Conservation (phyloP, 2,329 filamentous ascomycete genomes). For the Elsinoe australis region DNA sequence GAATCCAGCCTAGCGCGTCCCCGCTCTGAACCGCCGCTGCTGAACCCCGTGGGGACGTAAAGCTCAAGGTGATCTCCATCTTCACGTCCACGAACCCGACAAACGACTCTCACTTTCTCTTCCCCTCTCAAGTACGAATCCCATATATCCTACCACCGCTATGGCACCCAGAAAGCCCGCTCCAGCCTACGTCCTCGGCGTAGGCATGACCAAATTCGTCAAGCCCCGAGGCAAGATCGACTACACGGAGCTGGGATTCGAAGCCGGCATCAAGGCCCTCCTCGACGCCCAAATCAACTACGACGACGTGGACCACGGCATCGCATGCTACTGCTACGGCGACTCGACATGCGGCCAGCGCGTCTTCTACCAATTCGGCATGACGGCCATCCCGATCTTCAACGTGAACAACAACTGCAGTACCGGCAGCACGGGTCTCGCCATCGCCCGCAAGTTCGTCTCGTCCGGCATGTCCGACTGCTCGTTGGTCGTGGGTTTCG, state of each 20-base stretch:
- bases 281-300: conserved; percentile 82
- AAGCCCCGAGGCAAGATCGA: conserved; percentile 90
- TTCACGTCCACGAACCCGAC: background rate
- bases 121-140: background rate
- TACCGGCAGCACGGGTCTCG: conserved; percentile 84
- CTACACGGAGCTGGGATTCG: conserved; percentile 89
- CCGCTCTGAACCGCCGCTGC: conserved; percentile 14
- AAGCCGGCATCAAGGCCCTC: conserved; percentile 83
- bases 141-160: too few species aligned
- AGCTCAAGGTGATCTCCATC: too few species aligned
- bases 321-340: conserved; percentile 98
- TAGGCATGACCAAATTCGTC: conserved; percentile 99
- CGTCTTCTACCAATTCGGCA: conserved; percentile 97
- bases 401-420: conserved; percentile 99
- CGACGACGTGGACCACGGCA: conserved; percentile 88
- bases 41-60: conserved; percentile 1
- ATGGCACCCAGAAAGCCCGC: conserved; percentile 37
- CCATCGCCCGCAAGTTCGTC: conserved; percentile 74
- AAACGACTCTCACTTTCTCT: background rate
- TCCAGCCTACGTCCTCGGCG: conserved; percentile 81
- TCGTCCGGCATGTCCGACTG: conserved; percentile 75
- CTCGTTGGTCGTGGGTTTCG: conserved; percentile 86
- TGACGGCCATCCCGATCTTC: conserved; percentile 92
- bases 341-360: conserved; percentile 92
- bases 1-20: conserved; percentile 9